These are phyloP conservation scores for Serendipita sp. DNA, from an alignment of 768 basidiomycete species.

Conservation along the genomic window DNA sequence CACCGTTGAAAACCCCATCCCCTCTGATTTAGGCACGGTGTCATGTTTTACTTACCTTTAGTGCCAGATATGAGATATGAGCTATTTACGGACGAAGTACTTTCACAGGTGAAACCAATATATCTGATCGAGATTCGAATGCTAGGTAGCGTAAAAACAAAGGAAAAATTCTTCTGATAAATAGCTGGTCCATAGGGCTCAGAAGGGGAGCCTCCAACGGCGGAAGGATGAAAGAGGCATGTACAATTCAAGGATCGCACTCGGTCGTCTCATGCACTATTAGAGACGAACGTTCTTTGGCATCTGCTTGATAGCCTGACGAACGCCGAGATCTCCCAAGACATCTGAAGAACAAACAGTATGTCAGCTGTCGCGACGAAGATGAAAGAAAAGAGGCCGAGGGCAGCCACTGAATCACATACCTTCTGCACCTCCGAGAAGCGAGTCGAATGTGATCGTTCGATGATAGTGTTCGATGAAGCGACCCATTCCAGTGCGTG, in stretches of 20 bases:
- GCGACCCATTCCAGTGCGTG: constrained; percentile 64
- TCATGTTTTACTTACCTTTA: background rate
- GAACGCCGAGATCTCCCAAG: constrained; percentile 61
- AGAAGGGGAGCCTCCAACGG: background rate
- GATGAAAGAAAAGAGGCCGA: constrained; percentile 37
- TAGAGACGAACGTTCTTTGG: constrained; percentile 45
- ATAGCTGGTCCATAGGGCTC: background rate
- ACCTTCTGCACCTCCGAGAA: constrained; percentile 7
- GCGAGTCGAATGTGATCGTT: constrained; percentile 65
- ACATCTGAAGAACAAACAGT: constrained; percentile 22
- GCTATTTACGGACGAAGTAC: background rate
- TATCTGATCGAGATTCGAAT: background rate
- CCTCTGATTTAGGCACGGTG: background rate
- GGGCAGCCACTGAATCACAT: constrained; percentile 57
- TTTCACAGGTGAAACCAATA: background rate
- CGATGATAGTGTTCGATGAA: constrained; percentile 70
- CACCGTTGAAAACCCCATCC: background rate
- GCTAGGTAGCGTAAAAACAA: background rate
- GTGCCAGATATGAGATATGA: background rate
- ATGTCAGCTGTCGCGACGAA: background rate
- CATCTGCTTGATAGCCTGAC: constrained; percentile 64
- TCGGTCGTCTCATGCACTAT: background rate
- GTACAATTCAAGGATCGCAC: too few relatives aligned
- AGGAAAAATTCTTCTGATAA: background rate
- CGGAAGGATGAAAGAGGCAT: too few relatives aligned